Base-by-base conservation (phyloP, 169 alveolate genomes). In the Neospora caninum region DNA sequence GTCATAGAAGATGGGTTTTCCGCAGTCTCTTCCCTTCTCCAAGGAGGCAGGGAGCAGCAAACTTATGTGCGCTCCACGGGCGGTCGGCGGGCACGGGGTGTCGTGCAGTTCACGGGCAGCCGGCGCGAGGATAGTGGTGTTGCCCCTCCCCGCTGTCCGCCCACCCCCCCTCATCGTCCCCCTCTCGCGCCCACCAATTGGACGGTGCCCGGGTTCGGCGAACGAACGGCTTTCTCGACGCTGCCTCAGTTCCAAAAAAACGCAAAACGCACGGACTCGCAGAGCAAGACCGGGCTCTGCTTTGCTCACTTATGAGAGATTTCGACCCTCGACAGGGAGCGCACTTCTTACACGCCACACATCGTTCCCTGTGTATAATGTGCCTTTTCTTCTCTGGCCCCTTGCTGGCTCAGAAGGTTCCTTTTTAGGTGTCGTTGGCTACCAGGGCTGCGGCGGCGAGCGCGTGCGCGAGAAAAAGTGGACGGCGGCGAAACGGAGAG, bases 401-500 rank as follows among this genome's bases (percentile, higher is more conserved):
- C n/a, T n/a, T n/a, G n/a, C n/a, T n/a, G n/a, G n/a, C n/a, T n/a
- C n/a, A n/a, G n/a, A n/a, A n/a, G n/a, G n/a, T n/a, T n/a, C n/a
- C n/a, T n/a, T n/a, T n/a, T n/a, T n/a, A n/a, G n/a, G 87, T 78
- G 39, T 78, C 87, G 16, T 34, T 78, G 87, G 87, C 87, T 78
- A 34, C 87, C 87, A 78, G 87, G 87, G 87, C 87, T 78, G 87
- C 87, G 34, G 87, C 87, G 87, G 87, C 27, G 45, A 78, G 0
- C 78, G 36, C 78, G 34, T 64, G 20, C 31, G 36, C 78, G 78
- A 29, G 78, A 64, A 64, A 64, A 64, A 64, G 78, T 64, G 78
- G 78, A 29, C 78, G 1, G 34, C 78, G 34, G 13, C 78, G 31
- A 20, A 25, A 64, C 34, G 78, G 34, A 64, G 34, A 29, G 78